Base-by-base conservation (phyloP, 2,329 filamentous ascomycete species). In the Paraphaeosphaeria sporulosa region DNA sequence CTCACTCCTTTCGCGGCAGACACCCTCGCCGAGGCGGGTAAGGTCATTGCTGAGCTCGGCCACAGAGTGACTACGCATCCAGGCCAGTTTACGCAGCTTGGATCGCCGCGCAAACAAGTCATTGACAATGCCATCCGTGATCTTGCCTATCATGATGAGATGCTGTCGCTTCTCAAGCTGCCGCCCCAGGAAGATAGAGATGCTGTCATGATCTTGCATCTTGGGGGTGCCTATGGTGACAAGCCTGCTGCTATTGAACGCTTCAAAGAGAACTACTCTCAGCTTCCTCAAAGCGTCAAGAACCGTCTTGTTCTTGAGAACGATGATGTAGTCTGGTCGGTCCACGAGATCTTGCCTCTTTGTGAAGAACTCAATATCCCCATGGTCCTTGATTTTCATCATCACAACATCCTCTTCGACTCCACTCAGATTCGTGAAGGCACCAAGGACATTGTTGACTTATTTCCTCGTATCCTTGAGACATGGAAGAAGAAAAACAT, bases 321-420 rank as follows among this genome's bases (percentile, higher is more conserved):
- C 64, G 94, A 97, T 76, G 94, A 98, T 73, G 92, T 98, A 1
- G 88, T 88, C 40, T 98, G 92, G 90, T 90, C 87, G n/a, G 92
- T 97, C 0, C 94, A 97, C 69, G 94, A 98, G 70, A 80, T 98
- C 6, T 82, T 98, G 0, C 94, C 94, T 0, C 82, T 96, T 0
- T 98, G 94, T 73, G 91, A 98, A 76, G 93, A 97, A 77, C 83
- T 97, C n/a, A 91, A 94, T 73, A 97, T 98, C 42, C 94, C 94
- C 0, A 79, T 97, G 0, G 94, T 97, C 1, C 87, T 98, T 12
- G 94, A 98, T 76, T 98, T 87, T 68, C 94, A 98, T 72, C 94
- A 98, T 69, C 92, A 98, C 82, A 97, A 97, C 76, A 97, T 98
- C 67, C 81, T 96, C 9, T 96, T 96, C 70, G 91, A 96, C 73